phyloP scores from a whole-genome alignment of 2,329 filamentous ascomycete genomes.

The Fusarium aywerte region DNA sequence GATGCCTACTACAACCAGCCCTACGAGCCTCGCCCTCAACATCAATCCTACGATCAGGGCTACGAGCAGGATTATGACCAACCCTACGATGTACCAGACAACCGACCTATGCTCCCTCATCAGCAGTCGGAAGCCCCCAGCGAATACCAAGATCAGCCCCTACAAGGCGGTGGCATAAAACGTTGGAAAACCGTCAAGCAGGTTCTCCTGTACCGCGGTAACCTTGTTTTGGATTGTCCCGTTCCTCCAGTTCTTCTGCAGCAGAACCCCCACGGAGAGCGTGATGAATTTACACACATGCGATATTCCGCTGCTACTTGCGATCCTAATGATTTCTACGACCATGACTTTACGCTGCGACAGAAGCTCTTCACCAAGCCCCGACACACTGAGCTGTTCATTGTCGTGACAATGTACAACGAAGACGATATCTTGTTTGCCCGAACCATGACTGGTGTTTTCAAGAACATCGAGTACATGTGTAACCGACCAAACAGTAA shows the following conservation, averaged over 20 bases:
- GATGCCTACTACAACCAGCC: constrained; percentile 31
- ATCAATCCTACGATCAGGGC: constrained; percentile 77
- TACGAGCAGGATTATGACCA: constrained; percentile 72
- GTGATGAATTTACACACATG: constrained; percentile 92
- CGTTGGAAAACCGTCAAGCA: constrained; percentile 99
- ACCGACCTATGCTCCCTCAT: constrained; percentile 78
- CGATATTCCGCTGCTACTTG: constrained; percentile 95
- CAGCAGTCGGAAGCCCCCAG: constrained; percentile 60
- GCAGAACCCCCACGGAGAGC: constrained; percentile 89
- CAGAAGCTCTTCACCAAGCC: constrained; percentile 93
- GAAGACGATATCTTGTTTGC: constrained; percentile 97
- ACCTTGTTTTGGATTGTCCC: constrained; percentile 95
- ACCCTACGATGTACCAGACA: constrained; percentile 77
- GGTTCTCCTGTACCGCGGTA: constrained; percentile 96
- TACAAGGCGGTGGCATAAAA: constrained; percentile 66
- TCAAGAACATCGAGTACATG: constrained; percentile 99
- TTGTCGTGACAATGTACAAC: constrained; percentile 99
- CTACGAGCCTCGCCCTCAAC: constrained; percentile 23
- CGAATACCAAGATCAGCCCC: constrained; percentile 60
- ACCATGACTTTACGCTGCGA: constrained; percentile 89
- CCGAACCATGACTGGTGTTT: constrained; percentile 93
- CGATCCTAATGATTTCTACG: constrained; percentile 88
- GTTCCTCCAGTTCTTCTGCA: constrained; percentile 89
- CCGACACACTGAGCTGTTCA: constrained; percentile 92
- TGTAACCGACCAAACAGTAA: constrained; percentile 92